These are phyloP conservation scores for Scedosporium aurantiacum DNA, from an alignment of 2,329 filamentous ascomycete genomes.

Conservation along the genomic window DNA sequence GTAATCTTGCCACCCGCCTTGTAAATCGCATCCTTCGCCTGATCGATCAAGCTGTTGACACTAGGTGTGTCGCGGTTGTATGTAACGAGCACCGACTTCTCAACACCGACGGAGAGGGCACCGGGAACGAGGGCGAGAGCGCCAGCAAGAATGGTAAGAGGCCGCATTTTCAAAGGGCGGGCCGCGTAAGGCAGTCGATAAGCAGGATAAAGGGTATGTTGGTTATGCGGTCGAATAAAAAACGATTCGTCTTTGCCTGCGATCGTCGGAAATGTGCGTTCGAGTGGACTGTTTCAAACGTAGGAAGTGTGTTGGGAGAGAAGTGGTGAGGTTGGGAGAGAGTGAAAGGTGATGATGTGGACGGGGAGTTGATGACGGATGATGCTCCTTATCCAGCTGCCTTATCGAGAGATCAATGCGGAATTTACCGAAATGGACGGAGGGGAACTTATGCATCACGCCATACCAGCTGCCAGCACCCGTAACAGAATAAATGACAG, in stretches of 20 bases:
- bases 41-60: conserved; percentile 53
- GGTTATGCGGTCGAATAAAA: not conserved
- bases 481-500: no score
- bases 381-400: no score
- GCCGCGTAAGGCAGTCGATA: no score
- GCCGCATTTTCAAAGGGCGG: conserved; percentile 47
- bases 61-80: conserved; percentile 58
- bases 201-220: not conserved
- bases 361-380: not conserved
- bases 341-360: not conserved
- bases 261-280: no score
- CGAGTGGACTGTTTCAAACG: no score
- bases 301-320: no score
- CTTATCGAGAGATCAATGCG: no score
- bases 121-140: conserved; percentile 48
- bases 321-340: not conserved
- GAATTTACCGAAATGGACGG: no score
- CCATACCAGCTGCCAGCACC: no score
- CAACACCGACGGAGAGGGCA: conserved; percentile 49
- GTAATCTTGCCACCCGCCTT: conserved; percentile 66
- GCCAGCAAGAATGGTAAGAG: conserved; percentile 39
- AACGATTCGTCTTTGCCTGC: not conserved
- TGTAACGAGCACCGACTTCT: conserved; percentile 68
- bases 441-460: no score
- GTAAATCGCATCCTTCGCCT: conserved; percentile 61